Conservation (phyloP, 2,329 filamentous ascomycete genomes). For the Penicillium freii region DNA sequence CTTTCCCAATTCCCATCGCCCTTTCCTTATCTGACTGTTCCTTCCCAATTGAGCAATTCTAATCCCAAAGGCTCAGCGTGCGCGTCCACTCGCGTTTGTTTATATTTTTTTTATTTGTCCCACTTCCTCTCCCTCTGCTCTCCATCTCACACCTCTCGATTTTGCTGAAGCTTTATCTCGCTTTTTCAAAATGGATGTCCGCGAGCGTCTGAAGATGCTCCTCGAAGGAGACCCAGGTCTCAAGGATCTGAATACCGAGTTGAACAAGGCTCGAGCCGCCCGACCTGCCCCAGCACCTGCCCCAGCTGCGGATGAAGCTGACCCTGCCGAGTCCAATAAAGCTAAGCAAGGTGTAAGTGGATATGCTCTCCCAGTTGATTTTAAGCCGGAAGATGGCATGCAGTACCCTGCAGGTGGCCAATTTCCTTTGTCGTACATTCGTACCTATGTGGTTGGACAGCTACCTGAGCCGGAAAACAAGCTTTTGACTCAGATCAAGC, state of each 20-base stretch:
- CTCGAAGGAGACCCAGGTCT: not conserved
- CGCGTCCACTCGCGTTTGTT: not conserved
- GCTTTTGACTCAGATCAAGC: conserved; percentile 1
- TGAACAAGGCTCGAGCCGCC: not conserved
- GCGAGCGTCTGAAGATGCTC: not conserved
- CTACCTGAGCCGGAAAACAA: not conserved
- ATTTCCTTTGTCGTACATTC: conserved; percentile 3
- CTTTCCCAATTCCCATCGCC: not conserved
- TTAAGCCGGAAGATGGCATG: not conserved
- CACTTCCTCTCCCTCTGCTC: not conserved
- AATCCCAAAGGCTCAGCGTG: not conserved
- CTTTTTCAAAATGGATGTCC: not conserved
- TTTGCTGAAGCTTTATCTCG: not conserved
- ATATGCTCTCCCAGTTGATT: not conserved
- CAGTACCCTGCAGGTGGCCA: not conserved
- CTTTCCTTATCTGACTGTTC: not conserved
- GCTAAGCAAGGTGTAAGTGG: conserved; percentile 6
- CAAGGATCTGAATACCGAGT: not conserved
- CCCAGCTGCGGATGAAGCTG: not conserved
- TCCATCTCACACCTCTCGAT: not conserved
- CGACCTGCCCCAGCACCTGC: not conserved
- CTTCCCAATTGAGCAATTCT: not conserved
- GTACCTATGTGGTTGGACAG: not conserved
- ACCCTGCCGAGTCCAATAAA: not conserved
- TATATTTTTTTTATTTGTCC: not conserved